Conservation (phyloP, 202 grass and related monocot species). For the Saccharum hybrid region DNA sequence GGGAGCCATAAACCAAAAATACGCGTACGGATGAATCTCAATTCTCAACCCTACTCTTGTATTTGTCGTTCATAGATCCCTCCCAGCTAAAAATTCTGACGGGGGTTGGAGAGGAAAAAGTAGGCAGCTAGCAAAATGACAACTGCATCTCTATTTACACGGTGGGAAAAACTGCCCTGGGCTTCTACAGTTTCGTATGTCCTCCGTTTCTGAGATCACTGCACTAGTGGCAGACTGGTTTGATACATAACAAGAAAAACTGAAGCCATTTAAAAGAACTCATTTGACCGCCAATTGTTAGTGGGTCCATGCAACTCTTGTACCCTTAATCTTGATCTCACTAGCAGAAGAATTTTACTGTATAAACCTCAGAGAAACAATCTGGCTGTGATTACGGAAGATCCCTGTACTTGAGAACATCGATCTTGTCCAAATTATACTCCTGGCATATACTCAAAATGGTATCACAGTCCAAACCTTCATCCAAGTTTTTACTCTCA, state of each 20-base stretch:
- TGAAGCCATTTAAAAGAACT: not conserved
- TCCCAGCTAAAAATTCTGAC: not conserved
- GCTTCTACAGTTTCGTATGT: constrained; percentile 2
- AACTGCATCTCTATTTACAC: constrained; percentile 45
- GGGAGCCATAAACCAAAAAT: not conserved
- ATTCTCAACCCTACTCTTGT: constrained; percentile 10
- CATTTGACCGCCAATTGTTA: constrained; percentile 29
- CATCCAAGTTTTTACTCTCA: constrained; percentile 49
- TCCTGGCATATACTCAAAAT: constrained; percentile 70
- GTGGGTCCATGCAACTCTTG: constrained; percentile 23
- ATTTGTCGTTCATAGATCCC: not conserved
- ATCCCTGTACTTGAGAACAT: constrained; percentile 82
- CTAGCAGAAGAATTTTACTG: constrained; percentile 22
- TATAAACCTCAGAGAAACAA: constrained; percentile 40
- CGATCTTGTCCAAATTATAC: constrained; percentile 77
- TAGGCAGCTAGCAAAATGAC: constrained; percentile 27
- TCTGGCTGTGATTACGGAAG: constrained; percentile 49
- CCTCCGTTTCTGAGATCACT: constrained; percentile 18
- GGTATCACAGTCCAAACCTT: constrained; percentile 69
- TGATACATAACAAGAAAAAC: constrained; percentile 15
- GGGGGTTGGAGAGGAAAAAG: constrained; percentile 14
- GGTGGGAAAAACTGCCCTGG: constrained; percentile 9
- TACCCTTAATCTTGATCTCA: constrained; percentile 22
- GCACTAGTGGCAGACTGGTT: constrained; percentile 18
- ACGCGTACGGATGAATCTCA: not conserved